Conservation (phyloP, 163 green algal species). For the Coccomyxa subellipsoidea region DNA sequence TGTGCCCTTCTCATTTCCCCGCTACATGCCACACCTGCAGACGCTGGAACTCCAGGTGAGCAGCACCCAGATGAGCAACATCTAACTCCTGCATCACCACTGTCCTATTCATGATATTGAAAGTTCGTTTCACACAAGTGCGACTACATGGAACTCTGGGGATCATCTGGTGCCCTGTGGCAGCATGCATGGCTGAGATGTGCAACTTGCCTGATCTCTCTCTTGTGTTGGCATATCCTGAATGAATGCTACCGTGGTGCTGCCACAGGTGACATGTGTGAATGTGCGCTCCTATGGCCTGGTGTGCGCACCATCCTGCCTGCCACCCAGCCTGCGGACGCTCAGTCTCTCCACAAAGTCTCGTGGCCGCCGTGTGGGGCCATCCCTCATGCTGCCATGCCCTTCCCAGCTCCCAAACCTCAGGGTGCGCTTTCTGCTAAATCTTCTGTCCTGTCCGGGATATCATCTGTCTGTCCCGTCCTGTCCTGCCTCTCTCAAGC, state of each 20-base stretch:
- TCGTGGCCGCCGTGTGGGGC: neutral
- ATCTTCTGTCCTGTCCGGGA: neutral
- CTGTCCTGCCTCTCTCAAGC: too few relatives aligned
- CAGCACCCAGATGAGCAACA: too few relatives aligned
- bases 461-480: too few relatives aligned
- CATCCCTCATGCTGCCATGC: neutral
- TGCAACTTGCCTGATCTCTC: too few relatives aligned
- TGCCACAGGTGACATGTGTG: neutral
- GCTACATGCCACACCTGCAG: neutral
- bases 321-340: neutral
- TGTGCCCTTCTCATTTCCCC: neutral
- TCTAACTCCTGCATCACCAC: too few relatives aligned
- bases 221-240: too few relatives aligned
- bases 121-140: too few relatives aligned
- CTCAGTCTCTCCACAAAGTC: neutral
- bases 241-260: too few relatives aligned
- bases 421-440: neutral
- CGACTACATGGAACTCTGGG: too few relatives aligned
- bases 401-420: neutral
- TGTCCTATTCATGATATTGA: too few relatives aligned
- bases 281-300: constrained; percentile 1
- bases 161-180: too few relatives aligned
- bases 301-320: neutral
- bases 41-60: neutral
- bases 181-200: too few relatives aligned